Evolutionary conservation across 495 filamentous ascomycete species (phyloP).

Genomic region (Hypoxylon fuscum): DNA sequence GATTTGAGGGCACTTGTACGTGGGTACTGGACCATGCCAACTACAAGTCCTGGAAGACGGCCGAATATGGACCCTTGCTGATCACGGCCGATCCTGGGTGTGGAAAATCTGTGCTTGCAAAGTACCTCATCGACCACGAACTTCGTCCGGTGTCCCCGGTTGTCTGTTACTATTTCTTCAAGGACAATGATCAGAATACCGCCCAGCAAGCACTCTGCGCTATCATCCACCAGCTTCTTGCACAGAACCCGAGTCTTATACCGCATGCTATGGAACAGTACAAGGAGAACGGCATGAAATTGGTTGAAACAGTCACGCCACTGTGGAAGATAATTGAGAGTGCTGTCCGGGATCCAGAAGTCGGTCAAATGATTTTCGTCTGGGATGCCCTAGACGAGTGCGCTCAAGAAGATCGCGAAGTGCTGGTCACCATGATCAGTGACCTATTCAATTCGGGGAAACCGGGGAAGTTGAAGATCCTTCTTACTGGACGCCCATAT

Average conservation of each 20-base stretch:
- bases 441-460: neutral
- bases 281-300: neutral
- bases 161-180: conserved; percentile 50
- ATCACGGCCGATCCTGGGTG: conserved; percentile 60
- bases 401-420: neutral
- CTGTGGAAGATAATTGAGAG: neutral
- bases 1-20: conserved; percentile 30
- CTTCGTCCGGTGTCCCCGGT: conserved; percentile 18
- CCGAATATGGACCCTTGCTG: conserved; percentile 32
- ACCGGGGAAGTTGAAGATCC: neutral
- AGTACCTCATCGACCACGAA: conserved; percentile 47
- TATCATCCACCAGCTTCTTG: conserved; percentile 46
- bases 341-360: neutral
- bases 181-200: conserved; percentile 41
- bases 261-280: conserved; percentile 11
- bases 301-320: neutral
- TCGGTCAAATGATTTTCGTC: neutral
- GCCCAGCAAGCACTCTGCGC: conserved; percentile 44
- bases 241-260: conserved; percentile 19
- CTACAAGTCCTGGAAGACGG: conserved; percentile 9
- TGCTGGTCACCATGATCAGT: too few species aligned
- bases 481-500: neutral
- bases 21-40: conserved; percentile 46
- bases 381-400: neutral
- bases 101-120: conserved; percentile 58